Conservation (phyloP, 2,329 filamentous ascomycete species). For the Epichloe sylvatica region DNA sequence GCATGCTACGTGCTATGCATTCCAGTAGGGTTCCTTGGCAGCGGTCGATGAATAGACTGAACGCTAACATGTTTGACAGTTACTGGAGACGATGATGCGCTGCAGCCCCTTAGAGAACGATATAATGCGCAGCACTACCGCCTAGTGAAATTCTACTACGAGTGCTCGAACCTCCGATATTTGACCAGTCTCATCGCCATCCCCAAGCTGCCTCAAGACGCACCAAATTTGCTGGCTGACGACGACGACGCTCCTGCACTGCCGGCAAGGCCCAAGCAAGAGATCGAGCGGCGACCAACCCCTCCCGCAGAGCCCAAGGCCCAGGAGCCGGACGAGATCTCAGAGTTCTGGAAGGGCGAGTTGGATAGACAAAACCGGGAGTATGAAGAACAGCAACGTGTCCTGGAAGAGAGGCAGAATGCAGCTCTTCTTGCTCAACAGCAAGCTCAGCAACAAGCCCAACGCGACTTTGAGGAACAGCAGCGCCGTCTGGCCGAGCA, state of each 20-base stretch:
- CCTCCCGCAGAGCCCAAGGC: slow-evolving; percentile 53
- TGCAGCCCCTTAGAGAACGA: slow-evolving; percentile 72
- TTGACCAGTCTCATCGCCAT: slow-evolving; percentile 92
- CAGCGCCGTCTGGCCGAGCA: slow-evolving; percentile 79
- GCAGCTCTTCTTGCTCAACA: slow-evolving; percentile 70
- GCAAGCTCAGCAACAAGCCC: slow-evolving; percentile 68
- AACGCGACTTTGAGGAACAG: slow-evolving; percentile 93
- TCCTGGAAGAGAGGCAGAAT: slow-evolving; percentile 76
- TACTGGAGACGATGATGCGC: slow-evolving; percentile 83
- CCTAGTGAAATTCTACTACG: slow-evolving; percentile 95
- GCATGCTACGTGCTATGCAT: slow-evolving; percentile 98
- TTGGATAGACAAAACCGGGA: slow-evolving; percentile 82
- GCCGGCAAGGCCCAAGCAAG: slow-evolving; percentile 66
- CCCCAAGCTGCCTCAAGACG: slow-evolving; percentile 86
- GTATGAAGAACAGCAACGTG: slow-evolving; percentile 85
- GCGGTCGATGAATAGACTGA: neutral
- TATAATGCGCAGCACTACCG: slow-evolving; percentile 96
- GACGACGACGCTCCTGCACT: slow-evolving; percentile 74
- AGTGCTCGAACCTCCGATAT: slow-evolving; percentile 95
- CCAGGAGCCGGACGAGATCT: slow-evolving; percentile 85
- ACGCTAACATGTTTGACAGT: slow-evolving; percentile 32
- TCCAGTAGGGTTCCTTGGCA: slow-evolving; percentile 47
- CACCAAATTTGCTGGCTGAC: slow-evolving; percentile 75
- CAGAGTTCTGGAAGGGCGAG: slow-evolving; percentile 95
- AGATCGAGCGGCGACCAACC: slow-evolving; percentile 52